Evolutionary conservation across 2,329 filamentous ascomycete genomes (phyloP).

Genomic region (Coniochaeta hoffmannii): DNA sequence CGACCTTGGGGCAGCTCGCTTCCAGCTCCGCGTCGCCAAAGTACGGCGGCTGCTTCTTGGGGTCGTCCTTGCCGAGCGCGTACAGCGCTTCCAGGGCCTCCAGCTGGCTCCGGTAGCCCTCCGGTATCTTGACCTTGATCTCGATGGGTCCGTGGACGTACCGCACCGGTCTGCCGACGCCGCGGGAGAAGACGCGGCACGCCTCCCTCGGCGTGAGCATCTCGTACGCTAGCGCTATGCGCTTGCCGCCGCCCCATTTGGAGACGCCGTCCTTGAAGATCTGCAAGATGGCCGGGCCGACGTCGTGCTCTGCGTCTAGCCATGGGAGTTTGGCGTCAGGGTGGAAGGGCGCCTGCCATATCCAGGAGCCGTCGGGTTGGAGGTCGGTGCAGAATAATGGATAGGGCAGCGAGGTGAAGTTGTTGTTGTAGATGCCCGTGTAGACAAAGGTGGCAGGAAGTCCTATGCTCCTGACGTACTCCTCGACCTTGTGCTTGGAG

Average conservation of each 20-base stretch:
- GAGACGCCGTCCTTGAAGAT: conserved; percentile 88
- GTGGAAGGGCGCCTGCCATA: conserved; percentile 92
- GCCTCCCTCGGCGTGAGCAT: conserved; percentile 77
- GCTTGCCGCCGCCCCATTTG: conserved; percentile 67
- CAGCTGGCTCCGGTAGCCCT: conserved; percentile 83
- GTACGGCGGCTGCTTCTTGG: conserved; percentile 53
- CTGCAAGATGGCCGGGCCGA: conserved; percentile 85
- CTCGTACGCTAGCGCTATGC: conserved; percentile 87
- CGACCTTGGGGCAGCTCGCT: conserved; percentile 61
- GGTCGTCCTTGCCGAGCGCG: conserved; percentile 40
- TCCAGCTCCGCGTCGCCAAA: conserved; percentile 53
- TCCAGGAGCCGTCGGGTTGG: conserved; percentile 74
- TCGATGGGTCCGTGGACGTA: conserved; percentile 77
- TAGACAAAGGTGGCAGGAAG: conserved; percentile 90
- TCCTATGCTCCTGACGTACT: conserved; percentile 76
- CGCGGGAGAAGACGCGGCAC: conserved; percentile 71
- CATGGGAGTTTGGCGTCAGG: conserved; percentile 84
- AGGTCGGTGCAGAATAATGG: conserved; percentile 95
- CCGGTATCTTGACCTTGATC: conserved; percentile 76
- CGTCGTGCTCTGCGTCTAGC: conserved; percentile 94
- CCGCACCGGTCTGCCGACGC: conserved; percentile 67
- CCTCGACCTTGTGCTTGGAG: conserved; percentile 86
- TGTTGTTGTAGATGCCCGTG: conserved; percentile 98
- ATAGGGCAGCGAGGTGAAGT: conserved; percentile 89
- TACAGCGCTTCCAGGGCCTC: conserved; percentile 59